Conservation (phyloP, 306 rosid genomes). For the Oemleria cerasiformis region DNA sequence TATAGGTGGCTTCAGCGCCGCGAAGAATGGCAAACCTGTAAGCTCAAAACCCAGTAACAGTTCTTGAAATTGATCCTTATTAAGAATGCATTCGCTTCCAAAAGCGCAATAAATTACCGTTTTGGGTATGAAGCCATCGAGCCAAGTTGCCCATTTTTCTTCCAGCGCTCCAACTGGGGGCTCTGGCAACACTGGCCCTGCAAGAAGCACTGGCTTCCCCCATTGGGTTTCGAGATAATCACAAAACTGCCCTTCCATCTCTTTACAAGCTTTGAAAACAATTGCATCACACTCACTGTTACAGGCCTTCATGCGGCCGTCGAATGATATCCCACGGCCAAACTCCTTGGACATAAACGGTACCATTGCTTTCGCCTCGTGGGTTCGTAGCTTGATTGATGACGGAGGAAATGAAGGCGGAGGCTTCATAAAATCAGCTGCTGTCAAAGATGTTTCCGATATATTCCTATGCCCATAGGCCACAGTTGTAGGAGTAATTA, state of each 20-base stretch:
- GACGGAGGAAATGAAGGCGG: conserved; percentile 50
- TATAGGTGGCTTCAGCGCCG: conserved; percentile 42
- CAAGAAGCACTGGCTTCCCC: conserved; percentile 43
- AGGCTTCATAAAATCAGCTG: conserved; percentile 29
- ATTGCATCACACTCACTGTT: conserved; percentile 37
- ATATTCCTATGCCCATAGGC: conserved; percentile 36
- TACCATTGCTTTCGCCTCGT: conserved; percentile 33
- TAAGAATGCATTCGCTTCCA: conserved; percentile 15
- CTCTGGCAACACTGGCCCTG: conserved; percentile 43
- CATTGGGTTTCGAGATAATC: conserved; percentile 42
- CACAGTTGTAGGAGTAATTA: conserved; percentile 40
- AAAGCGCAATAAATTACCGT: conserved; percentile 41
- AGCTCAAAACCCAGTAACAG: conserved; percentile 57
- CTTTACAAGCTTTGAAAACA: conserved; percentile 49
- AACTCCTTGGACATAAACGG: conserved; percentile 6
- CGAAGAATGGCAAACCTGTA: conserved; percentile 43
- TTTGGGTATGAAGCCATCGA: conserved; percentile 35
- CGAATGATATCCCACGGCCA: conserved; percentile 40
- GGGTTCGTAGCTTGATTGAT: conserved; percentile 34
- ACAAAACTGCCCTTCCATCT: conserved; percentile 59
- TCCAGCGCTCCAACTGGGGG: conserved; percentile 35
- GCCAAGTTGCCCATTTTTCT: conserved; percentile 51
- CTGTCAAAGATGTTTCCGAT: conserved; percentile 28
- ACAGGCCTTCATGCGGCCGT: conserved; percentile 29
- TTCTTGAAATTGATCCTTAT: conserved; percentile 43